Conservation (phyloP, 2,329 filamentous ascomycete genomes). For the Knufia petricola region DNA sequence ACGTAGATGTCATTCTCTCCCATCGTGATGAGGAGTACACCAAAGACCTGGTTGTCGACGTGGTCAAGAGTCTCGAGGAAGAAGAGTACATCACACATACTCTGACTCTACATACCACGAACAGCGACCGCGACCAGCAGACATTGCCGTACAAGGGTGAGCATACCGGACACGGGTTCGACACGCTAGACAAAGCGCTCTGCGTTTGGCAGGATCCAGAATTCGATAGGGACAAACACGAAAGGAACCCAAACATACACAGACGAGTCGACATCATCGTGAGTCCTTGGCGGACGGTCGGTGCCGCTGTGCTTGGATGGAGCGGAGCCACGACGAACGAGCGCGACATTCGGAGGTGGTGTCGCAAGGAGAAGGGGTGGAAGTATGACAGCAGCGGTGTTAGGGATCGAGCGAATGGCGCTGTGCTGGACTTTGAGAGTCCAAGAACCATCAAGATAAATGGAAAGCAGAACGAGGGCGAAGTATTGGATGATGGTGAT, state of each 20-base stretch:
- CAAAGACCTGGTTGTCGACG: slow-evolving; percentile 56
- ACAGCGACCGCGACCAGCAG: slow-evolving; percentile 62
- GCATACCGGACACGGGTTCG: slow-evolving; percentile 56
- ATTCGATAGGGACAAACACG: slow-evolving; percentile 26
- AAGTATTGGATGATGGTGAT: slow-evolving; percentile 55
- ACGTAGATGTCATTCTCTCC: slow-evolving; percentile 78
- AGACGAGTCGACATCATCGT: slow-evolving; percentile 88
- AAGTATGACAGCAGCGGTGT: slow-evolving; percentile 92
- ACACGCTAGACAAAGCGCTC: slow-evolving; percentile 81
- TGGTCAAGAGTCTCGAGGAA: slow-evolving; percentile 62
- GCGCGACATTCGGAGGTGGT: slow-evolving; percentile 72
- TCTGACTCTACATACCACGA: slow-evolving; percentile 58
- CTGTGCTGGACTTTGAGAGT: slow-evolving; percentile 60
- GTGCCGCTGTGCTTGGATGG: slow-evolving; percentile 84
- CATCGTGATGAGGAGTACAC: slow-evolving; percentile 65
- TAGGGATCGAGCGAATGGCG: slow-evolving; percentile 53
- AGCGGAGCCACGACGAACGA: slow-evolving; percentile 82
- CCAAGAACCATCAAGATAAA: slow-evolving; percentile 21
- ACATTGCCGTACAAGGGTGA: slow-evolving; percentile 45
- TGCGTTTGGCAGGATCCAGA: slow-evolving; percentile 78
- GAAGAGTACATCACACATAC: slow-evolving; percentile 71
- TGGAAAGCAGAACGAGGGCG: slow-evolving; percentile 46
- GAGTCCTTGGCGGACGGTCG: slow-evolving; percentile 76
- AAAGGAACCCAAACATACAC: slow-evolving; percentile 61
- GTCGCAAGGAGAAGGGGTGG: slow-evolving; percentile 59